Evolutionary conservation across 2,329 filamentous ascomycete genomes (phyloP).

Genomic region (Corinectria fuckeliana): DNA sequence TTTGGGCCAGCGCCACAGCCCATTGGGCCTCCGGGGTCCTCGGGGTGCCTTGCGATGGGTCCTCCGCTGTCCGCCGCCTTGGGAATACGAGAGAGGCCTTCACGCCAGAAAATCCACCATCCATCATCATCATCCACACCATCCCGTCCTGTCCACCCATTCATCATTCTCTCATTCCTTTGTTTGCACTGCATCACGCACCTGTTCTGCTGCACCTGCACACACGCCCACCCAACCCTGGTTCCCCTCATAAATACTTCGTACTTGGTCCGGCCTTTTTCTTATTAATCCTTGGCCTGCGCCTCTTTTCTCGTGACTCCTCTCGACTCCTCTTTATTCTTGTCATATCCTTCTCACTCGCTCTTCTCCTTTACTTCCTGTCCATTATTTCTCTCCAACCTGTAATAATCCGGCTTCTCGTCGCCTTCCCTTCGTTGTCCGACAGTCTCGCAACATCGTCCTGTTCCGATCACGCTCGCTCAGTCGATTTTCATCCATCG

Average conservation of each 20-base stretch:
- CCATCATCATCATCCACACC: not conserved
- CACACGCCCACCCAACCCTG: conserved; percentile 16
- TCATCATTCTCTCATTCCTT: not conserved
- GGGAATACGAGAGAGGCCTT: not conserved
- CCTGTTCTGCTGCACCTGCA: not conserved
- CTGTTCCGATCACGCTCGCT: conserved; percentile 10
- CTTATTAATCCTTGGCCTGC: conserved; percentile 14
- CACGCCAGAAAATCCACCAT: too few relatives aligned
- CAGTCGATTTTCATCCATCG: not conserved
- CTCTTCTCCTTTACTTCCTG: conserved; percentile 2
- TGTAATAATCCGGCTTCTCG: conserved; percentile 8
- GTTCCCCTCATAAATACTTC: conserved; percentile 19
- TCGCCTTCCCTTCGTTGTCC: conserved; percentile 7
- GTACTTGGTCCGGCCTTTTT: conserved; percentile 19
- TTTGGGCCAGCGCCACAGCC: not conserved
- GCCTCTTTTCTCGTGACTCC: conserved; percentile 27
- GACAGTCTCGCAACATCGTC: conserved; percentile 6
- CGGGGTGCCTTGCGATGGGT: not conserved
- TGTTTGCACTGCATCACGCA: not conserved
- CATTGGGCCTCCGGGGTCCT: not conserved
- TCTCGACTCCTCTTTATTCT: conserved; percentile 22
- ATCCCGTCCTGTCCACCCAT: not conserved
- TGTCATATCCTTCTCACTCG: conserved; percentile 1
- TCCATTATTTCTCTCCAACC: not conserved
- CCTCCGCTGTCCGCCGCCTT: not conserved